Percentiles rank a stretch among this genome's conserved stretches.
Evolutionary conservation across 2,329 filamentous ascomycete species (phyloP).

Genomic region (Aspergillus ustus): DNA sequence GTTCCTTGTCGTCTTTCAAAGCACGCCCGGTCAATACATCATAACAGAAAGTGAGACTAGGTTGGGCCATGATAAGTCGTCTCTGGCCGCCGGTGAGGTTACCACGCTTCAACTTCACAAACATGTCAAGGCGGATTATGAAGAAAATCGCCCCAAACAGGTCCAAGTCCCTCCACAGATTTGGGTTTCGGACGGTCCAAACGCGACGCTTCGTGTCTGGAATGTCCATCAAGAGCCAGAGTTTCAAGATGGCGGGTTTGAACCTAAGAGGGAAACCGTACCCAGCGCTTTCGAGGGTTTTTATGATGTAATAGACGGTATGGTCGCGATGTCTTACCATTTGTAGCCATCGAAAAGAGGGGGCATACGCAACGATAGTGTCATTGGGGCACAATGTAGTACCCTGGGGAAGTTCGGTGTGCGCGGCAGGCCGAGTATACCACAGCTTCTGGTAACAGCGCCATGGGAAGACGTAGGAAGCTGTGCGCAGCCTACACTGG

Average conservation of each 20-base stretch:
- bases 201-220: slow-evolving; percentile 61
- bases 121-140: slow-evolving; percentile 73
- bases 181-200: slow-evolving; percentile 56
- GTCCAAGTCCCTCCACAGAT: slow-evolving; percentile 63
- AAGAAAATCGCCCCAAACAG: slow-evolving; percentile 68
- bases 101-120: slow-evolving; percentile 63
- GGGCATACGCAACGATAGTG: slow-evolving; percentile 48
- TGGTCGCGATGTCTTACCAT: slow-evolving; percentile 67
- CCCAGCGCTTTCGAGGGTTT: slow-evolving; percentile 61
- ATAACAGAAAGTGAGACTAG: slow-evolving; percentile 61
- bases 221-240: slow-evolving; percentile 76
- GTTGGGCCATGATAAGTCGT: slow-evolving; percentile 65
- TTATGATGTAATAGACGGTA: slow-evolving; percentile 66
- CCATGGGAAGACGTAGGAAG: slow-evolving; percentile 57
- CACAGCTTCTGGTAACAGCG: slow-evolving; percentile 62
- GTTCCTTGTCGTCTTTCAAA: slow-evolving; percentile 56
- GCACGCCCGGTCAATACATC: slow-evolving; percentile 57
- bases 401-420: background rate
- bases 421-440: slow-evolving; percentile 25
- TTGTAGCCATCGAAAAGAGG: slow-evolving; percentile 68
- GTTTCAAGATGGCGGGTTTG: slow-evolving; percentile 60
- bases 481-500: slow-evolving; percentile 25
- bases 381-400: slow-evolving; percentile 21
- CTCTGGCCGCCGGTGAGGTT: slow-evolving; percentile 54
- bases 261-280: slow-evolving; percentile 59